phyloP scores from a whole-genome alignment of 805 yeast genomes.

The Saccharomycopsis capsularis region DNA sequence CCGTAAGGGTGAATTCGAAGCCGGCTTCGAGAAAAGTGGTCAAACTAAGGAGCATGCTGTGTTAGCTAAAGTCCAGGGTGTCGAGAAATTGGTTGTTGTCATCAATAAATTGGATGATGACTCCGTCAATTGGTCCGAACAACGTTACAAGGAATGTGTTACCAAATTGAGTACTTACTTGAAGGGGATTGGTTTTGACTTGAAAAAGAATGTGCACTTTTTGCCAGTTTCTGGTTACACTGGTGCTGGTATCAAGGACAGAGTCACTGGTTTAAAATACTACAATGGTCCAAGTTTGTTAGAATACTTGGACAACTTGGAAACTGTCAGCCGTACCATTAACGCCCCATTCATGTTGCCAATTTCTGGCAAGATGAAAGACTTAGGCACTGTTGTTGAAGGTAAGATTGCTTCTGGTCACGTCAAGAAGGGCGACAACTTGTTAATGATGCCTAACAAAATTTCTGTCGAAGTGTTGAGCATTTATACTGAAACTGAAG shows the following conservation, averaged over 20 bases:
- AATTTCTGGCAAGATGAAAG: conserved; percentile 88
- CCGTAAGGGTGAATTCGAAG: conserved; percentile 98
- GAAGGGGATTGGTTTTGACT: conserved; percentile 81
- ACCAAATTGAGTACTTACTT: conserved; percentile 69
- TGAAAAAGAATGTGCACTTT: conserved; percentile 74
- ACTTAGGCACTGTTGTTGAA: conserved; percentile 94
- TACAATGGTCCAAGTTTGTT: conserved; percentile 86
- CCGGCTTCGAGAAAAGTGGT: conserved; percentile 98
- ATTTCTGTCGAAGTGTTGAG: conserved; percentile 75
- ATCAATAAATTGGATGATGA: conserved; percentile 99
- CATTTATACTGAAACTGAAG: conserved; percentile 92
- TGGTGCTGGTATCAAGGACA: conserved; percentile 92
- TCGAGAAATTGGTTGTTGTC: conserved; percentile 84
- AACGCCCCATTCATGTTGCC: conserved; percentile 98
- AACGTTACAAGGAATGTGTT: conserved; percentile 93
- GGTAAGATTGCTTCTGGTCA: conserved; percentile 98
- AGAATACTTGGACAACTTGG: conserved; percentile 81
- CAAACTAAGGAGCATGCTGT: conserved; percentile 98
- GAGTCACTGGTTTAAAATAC: conserved; percentile 77
- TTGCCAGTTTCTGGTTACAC: conserved; percentile 99
- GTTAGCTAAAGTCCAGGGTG: conserved; percentile 97
- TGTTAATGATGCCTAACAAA: conserved; percentile 91
- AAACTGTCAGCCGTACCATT: conserved; percentile 74
- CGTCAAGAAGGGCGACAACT: conserved; percentile 66
- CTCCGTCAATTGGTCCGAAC: conserved; percentile 92